These are phyloP conservation scores for Debaryomycetaceae sp. DNA, from an alignment of 1,139 yeast species.

Conservation along the genomic window DNA sequence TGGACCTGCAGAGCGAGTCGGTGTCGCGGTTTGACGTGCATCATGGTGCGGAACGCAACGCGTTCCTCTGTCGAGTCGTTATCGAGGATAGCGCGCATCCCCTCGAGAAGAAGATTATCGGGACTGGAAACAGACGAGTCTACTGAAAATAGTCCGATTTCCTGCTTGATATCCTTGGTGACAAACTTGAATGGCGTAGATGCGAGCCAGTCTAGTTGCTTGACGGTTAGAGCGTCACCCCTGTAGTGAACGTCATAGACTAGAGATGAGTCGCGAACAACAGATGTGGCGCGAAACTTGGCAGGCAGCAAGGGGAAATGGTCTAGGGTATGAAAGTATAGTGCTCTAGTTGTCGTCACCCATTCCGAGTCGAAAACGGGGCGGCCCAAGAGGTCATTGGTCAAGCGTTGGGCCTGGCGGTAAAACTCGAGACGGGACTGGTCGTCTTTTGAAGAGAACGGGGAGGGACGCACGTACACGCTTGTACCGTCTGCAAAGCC, in stretches of 20 bases:
- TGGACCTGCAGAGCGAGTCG: constrained; percentile 9
- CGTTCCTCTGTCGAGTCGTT: constrained; percentile 6
- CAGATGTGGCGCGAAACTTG: not conserved
- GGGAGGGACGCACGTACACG: constrained; percentile 17
- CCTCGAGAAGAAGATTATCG: constrained; percentile 27
- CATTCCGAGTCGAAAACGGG: constrained; percentile 4
- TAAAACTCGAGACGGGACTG: constrained; percentile 8
- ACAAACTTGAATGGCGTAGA: not conserved
- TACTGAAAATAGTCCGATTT: constrained; percentile 24
- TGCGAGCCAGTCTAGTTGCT: constrained; percentile 1
- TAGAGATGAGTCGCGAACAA: not conserved
- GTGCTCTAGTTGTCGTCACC: not conserved
- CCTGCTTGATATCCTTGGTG: constrained; percentile 10
- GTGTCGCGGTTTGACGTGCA: constrained; percentile 35
- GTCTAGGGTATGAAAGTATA: not conserved
- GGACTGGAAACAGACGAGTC: constrained; percentile 16
- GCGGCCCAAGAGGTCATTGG: constrained; percentile 9
- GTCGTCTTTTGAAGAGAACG: constrained; percentile 1
- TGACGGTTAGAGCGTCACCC: constrained; percentile 1
- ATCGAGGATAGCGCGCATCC: constrained; percentile 21
- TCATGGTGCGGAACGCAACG: constrained; percentile 24
- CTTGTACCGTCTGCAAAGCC: constrained; percentile 14
- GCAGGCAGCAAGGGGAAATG: not conserved
- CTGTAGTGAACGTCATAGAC: not conserved
- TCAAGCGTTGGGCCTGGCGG: constrained; percentile 10